phyloP scores from a whole-genome alignment of 495 filamentous ascomycete genomes.

The Hyaloscypha finlandica region DNA sequence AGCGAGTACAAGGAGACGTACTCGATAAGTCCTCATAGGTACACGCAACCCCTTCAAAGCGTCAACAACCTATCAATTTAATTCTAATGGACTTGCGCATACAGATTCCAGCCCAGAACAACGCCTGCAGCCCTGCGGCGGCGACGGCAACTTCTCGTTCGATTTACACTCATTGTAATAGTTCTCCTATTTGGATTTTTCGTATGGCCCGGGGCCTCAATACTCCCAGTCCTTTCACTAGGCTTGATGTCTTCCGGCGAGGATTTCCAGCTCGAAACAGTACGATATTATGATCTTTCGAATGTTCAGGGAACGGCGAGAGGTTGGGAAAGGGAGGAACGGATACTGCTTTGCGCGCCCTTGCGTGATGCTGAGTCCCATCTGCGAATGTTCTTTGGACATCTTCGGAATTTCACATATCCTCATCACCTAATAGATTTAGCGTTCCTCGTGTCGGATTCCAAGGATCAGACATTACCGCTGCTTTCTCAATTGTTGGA shows the following conservation, averaged over 20 bases:
- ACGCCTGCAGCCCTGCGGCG: slow-evolving; percentile 71
- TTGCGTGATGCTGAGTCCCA: slow-evolving; percentile 92
- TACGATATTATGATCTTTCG: slow-evolving; percentile 93
- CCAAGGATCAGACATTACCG: slow-evolving; percentile 85
- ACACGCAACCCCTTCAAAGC: slow-evolving; percentile 29
- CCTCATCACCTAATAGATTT: slow-evolving; percentile 95
- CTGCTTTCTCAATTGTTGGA: slow-evolving; percentile 72
- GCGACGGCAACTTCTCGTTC: slow-evolving; percentile 71
- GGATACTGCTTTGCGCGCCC: slow-evolving; percentile 93
- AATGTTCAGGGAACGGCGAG: slow-evolving; percentile 85
- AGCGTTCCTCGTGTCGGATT: slow-evolving; percentile 96
- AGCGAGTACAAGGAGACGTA: slow-evolving; percentile 59
- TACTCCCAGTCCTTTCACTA: slow-evolving; percentile 72
- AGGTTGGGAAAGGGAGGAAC: slow-evolving; percentile 93
- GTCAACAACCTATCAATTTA: not conserved
- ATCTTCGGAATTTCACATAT: slow-evolving; percentile 95
- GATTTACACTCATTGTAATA: slow-evolving; percentile 53
- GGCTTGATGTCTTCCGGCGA: slow-evolving; percentile 67
- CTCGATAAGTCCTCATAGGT: slow-evolving; percentile 90
- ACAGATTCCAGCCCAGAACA: slow-evolving; percentile 83
- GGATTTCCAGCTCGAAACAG: slow-evolving; percentile 83
- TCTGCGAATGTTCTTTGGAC: slow-evolving; percentile 96
- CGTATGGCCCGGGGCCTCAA: slow-evolving; percentile 66
- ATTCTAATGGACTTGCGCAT: slow-evolving; percentile 14
- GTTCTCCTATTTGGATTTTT: slow-evolving; percentile 62